Percentiles rank a stretch among this genome's conserved stretches.
Evolutionary conservation across 106 monocot genomes (phyloP).

Genomic region (Dactylorhiza incarnata): DNA sequence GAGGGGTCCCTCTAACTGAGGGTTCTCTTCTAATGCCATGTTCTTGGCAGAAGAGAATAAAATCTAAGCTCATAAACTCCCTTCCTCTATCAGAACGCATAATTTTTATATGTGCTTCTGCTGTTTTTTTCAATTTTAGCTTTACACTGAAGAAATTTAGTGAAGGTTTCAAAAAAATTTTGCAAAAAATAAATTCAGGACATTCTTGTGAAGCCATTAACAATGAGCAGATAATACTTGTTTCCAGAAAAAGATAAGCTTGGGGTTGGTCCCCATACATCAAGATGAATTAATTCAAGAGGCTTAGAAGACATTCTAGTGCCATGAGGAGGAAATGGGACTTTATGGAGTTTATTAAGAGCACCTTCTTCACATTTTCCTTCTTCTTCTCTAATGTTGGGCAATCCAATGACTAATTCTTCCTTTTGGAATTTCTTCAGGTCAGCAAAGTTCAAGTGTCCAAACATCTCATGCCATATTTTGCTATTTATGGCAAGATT

Average conservation of each 20-base stretch:
- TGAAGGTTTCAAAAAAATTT: not conserved
- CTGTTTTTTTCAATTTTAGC: not conserved
- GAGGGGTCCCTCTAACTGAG: no score
- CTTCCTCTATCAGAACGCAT: no score
- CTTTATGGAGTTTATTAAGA: not conserved
- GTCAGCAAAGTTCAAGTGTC: not conserved
- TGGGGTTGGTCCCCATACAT: not conserved
- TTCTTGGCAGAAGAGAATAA: not conserved
- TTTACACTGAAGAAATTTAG: not conserved
- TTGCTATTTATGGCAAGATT: not conserved
- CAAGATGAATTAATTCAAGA: not conserved
- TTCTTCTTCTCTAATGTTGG: not conserved
- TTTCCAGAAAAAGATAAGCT: no score
- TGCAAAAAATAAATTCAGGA: not conserved
- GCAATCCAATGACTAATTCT: not conserved
- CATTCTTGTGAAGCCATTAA: not conserved
- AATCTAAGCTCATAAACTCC: no score
- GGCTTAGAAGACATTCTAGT: not conserved
- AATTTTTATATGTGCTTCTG: not conserved
- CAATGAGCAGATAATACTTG: not conserved
- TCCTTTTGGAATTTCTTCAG: not conserved
- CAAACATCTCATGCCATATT: not conserved
- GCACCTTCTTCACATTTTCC: not conserved
- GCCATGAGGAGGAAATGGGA: not conserved
- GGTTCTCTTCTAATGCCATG: not conserved